Conservation (phyloP, 2,329 filamentous ascomycete genomes). For the Ascochyta koolunga region DNA sequence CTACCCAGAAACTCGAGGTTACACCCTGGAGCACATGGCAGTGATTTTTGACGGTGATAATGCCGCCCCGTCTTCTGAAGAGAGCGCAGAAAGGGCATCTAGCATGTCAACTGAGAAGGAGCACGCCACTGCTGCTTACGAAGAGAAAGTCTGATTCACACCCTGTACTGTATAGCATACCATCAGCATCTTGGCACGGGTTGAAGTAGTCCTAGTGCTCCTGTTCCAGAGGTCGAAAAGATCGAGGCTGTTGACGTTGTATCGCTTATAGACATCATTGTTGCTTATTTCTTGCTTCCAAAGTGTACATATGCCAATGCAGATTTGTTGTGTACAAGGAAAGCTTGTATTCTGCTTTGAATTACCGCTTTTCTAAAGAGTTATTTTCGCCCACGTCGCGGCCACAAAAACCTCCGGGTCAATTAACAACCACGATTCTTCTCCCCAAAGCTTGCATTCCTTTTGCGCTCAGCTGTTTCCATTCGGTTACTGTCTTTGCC, state of each 20-base stretch:
- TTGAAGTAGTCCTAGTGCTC: background rate
- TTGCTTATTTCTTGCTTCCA: background rate
- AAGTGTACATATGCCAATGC: background rate
- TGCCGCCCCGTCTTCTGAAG: slow-evolving; percentile 27
- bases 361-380: too few species aligned
- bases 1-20: slow-evolving; percentile 20
- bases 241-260: background rate
- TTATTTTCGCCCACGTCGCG: too few species aligned
- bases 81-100: background rate
- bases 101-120: background rate
- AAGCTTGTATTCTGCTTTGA: too few species aligned
- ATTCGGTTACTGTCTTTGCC: background rate
- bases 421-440: too few species aligned
- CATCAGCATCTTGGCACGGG: background rate
- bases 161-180: background rate
- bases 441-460: background rate
- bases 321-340: too few species aligned
- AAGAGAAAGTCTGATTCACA: background rate
- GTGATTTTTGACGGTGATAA: slow-evolving; percentile 28
- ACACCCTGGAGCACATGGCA: slow-evolving; percentile 20
- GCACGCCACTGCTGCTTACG: background rate
- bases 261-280: background rate
- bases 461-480: too few species aligned
- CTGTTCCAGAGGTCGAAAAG: background rate
- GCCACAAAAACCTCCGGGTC: too few species aligned